These are phyloP conservation scores for Symbiodinium pilosum DNA, from an alignment of 73 alveolate species.

Conservation along the genomic window DNA sequence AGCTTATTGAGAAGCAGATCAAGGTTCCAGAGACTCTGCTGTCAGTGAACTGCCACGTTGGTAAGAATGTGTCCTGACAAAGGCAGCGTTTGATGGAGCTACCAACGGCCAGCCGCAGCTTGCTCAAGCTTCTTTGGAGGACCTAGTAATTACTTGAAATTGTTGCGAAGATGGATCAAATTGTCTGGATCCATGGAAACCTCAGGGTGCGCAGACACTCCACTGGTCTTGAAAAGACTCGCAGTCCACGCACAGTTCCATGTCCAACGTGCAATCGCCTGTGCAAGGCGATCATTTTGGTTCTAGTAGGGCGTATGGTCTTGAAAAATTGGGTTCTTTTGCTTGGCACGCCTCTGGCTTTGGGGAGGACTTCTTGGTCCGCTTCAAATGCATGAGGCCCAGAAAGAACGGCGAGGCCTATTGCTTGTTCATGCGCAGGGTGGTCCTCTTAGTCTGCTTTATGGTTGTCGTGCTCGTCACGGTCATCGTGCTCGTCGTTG, in stretches of 20 bases:
- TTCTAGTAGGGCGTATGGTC: no score
- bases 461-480: neutral
- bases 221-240: neutral
- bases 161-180: neutral
- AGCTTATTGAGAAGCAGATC: constrained; percentile 76
- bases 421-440: no score
- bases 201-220: neutral
- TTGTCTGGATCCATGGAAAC: neutral
- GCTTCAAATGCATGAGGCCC: constrained; percentile 88
- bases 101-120: constrained; percentile 66
- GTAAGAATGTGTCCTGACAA: neutral
- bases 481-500: neutral
- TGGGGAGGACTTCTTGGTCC: constrained; percentile 53
- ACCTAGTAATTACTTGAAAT: neutral
- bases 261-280: no score
- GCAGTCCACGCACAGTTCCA: no score
- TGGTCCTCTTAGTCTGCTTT: no score
- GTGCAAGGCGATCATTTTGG: no score
- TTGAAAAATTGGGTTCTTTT: no score
- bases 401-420: constrained; percentile 64
- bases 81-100: constrained; percentile 89
- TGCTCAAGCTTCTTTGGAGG: constrained; percentile 84
- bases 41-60: neutral
- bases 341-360: neutral
- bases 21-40: neutral